These are phyloP conservation scores for Phyllosticta capitalensis DNA, from an alignment of 2,329 filamentous ascomycete species.

Conservation along the genomic window DNA sequence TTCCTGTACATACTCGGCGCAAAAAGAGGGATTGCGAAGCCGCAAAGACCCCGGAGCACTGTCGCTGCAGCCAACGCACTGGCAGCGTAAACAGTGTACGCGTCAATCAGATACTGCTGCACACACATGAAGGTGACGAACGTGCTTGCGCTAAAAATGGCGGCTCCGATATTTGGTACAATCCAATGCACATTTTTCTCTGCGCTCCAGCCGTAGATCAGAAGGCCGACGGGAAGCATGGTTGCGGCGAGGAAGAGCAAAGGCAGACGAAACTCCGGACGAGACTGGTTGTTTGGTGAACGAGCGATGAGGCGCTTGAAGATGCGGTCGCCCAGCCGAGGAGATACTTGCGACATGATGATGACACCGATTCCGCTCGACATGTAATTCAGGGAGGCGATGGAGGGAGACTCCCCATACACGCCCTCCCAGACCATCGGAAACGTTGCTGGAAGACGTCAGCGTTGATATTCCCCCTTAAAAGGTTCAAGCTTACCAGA, in stretches of 20 bases:
- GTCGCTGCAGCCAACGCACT: constrained; percentile 46
- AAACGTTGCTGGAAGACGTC: constrained; percentile 38
- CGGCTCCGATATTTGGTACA: constrained; percentile 50
- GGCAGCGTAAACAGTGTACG: constrained; percentile 39
- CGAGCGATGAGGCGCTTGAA: constrained; percentile 44
- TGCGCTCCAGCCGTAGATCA: constrained; percentile 52
- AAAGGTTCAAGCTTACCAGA: not conserved
- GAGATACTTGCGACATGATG: constrained; percentile 51
- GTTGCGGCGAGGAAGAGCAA: constrained; percentile 47
- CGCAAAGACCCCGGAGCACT: constrained; percentile 45
- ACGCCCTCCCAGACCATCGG: constrained; percentile 42
- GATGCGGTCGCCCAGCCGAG: constrained; percentile 53
- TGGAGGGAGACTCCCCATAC: constrained; percentile 46
- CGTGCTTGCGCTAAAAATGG: constrained; percentile 46
- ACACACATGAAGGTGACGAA: constrained; percentile 50
- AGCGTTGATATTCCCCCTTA: not conserved
- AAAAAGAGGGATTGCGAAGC: constrained; percentile 52
- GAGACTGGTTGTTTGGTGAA: constrained; percentile 15
- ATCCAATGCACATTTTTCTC: constrained; percentile 48
- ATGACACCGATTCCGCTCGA: constrained; percentile 56
- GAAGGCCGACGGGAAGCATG: constrained; percentile 45
- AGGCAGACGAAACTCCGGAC: constrained; percentile 38
- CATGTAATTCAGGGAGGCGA: constrained; percentile 57
- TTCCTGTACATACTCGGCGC: constrained; percentile 42
- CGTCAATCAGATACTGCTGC: constrained; percentile 54